Base-by-base conservation (phyloP, 2,329 filamentous ascomycete species). In the Beauveria brongniartii region DNA sequence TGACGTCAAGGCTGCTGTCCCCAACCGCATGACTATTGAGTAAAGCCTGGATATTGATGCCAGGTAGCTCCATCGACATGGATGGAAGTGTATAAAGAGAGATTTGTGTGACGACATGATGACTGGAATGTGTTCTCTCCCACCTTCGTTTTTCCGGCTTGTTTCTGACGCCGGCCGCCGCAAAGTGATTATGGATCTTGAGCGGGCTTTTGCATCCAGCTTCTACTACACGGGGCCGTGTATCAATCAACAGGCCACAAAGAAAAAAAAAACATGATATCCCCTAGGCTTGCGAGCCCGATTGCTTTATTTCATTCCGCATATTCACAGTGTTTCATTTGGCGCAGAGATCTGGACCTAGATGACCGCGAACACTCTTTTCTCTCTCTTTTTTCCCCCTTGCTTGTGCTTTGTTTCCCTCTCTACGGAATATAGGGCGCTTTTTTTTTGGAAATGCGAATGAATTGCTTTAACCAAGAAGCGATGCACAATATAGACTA, bases 11-110 rank as follows among this genome's bases (percentile, higher is more conserved):
- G 76, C 80, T 4, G 75, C 78, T 64, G 70, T 79, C 44, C 75
- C 80, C 5, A 83, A 75, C 66, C 77, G 83, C 55, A 85, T 86
- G 83, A 86, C 83, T 2, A 86, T 86, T 65, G 83, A 86, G 68
- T 86, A 77, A 74, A 30, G 24, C 12, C 12, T 22, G 10, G 16
- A 3, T 18, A 59, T 9, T 9, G 20, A 41, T 20, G 5, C 55
- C 30, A 59, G 8, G 8, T 34, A 34, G 43, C 28, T 54, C 30
- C 30, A 61, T 50, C 30, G 14, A 26, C 50, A 37, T 50, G 46
- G 26, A 54, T 54, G 58, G 40, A 56, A 55, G 37, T 63, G 55
- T 61, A 52, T 47, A 46, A 63, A 60, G 28, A 62, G 58, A 57
- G 37, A 50, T 22, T 50, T 48, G 46, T 37, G 43, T 46, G 51